Conservation (phyloP, 192 early-diverging fungal genomes). For the Spinellus fusiger region DNA sequence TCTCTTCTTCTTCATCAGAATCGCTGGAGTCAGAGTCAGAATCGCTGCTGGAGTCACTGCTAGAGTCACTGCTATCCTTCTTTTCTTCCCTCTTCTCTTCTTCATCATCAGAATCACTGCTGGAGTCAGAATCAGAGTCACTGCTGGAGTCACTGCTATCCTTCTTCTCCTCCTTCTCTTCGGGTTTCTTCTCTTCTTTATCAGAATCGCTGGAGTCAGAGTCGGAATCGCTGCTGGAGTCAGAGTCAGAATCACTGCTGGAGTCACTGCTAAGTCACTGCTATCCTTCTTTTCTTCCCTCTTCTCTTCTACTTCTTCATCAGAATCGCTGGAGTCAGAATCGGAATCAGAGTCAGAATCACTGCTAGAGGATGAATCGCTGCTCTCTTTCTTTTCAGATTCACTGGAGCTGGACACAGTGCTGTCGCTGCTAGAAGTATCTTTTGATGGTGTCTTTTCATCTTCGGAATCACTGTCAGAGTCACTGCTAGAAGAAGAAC, state of each 20-base stretch:
- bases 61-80: neutral
- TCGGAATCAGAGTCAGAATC: slow-evolving; percentile 29
- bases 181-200: slow-evolving; percentile 1
- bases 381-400: slow-evolving; percentile 30
- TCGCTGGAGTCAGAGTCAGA: slow-evolving; percentile 20
- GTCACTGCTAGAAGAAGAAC: slow-evolving; percentile 22
- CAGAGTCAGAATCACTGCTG: slow-evolving; percentile 11
- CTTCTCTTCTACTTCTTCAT: slow-evolving; percentile 15
- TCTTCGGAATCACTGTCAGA: slow-evolving; percentile 13
- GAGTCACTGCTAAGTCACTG: neutral
- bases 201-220: slow-evolving; percentile 11
- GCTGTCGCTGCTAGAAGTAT: slow-evolving; percentile 6
- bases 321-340: slow-evolving; percentile 37
- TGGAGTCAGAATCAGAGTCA: slow-evolving; percentile 10
- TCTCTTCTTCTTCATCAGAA: slow-evolving; percentile 5
- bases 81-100: neutral
- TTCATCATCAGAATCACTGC: slow-evolving; percentile 6
- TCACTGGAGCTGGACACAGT: slow-evolving; percentile 15
- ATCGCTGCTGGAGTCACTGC: neutral
- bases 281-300: slow-evolving; percentile 15
- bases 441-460: slow-evolving; percentile 14
- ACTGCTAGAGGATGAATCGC: slow-evolving; percentile 23
- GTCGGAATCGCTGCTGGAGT: slow-evolving; percentile 13
- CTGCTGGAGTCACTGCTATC: slow-evolving; percentile 15
- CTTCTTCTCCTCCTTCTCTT: neutral